Evolutionary conservation across 495 filamentous ascomycete genomes (phyloP), one percentile per base, ranked within the genome.

Genomic region (Penicillium steckii): DNA sequence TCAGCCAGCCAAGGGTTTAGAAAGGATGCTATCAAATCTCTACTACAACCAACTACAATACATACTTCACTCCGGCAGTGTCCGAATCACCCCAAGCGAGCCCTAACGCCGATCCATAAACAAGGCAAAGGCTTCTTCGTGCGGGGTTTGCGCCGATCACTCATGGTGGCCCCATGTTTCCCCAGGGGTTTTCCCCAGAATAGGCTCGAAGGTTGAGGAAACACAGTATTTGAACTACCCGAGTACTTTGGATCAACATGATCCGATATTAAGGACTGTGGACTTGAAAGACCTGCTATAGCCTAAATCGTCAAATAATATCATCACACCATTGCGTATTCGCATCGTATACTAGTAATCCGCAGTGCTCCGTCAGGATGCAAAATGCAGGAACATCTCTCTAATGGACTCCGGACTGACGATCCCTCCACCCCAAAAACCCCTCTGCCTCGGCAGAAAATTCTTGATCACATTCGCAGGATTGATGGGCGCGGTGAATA

Each of bases 381-480:
- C 35, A 29, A 18, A 24, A 27, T 29, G 26, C 47, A 51, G 43
- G 35, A 51, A 47, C 26, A 23, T 7, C n/a, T 15, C 18, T 37
- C n/a, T 27, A 27, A 37, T n/a, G n/a, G 33, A 43, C 24, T 42
- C 42, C 42, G 46, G 43, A 9, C 30, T 23, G 42, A 15, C n/a
- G 56, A 59, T 59, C 56, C 41, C 18, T 21, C 46, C 13, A n/a
- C n/a, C 42, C 33, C 26, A 9, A 50, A 54, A 1, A 50, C 30
- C 52, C 10, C 15, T 18, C 46, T 53, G 37, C 50, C 53, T 53
- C 50, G 54, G 53, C 49, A 46, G 41, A 17, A 33, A 3, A 12
- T 17, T 25, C 8, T 32, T 17, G 13, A 44, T 57, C 56, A 59
- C 51, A 54, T 59, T 59, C 56, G 32, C 33, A 8, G 22, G 18